Evolutionary conservation across 352 stramenopile genomes (phyloP), one percentile per base, ranked within the genome.

Genomic region (Phytophthora boehmeriae): DNA sequence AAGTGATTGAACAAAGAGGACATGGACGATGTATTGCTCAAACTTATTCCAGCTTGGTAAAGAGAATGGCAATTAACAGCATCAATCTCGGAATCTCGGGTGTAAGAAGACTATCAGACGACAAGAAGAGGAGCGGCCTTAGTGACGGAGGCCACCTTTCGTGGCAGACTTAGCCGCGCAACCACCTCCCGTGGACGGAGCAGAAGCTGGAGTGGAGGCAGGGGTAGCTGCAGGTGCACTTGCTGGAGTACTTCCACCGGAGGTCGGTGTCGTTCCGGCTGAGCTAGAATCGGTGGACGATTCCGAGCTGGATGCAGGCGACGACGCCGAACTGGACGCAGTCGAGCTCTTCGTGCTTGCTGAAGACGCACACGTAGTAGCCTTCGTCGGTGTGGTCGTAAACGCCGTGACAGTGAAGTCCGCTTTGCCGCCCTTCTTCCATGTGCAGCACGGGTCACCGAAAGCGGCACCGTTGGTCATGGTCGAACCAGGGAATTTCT

Each of bases 361-460:
- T 3, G 46, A 17, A 1, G 66, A 53, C 6, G 66, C 55, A 32
- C 56, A 72, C 36, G 57, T 68, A 1, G 52, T 71, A 20, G 46
- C 55, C 36, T 63, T 67, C 20, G 45, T 59, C 45, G 54, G 52
- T 0, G 48, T 44, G 23, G 46, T 66, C 13, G 62, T 71, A 20
- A 72, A 68, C 19, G 58, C 19, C 8, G 66, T 43, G 14, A 79
- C 68, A 1, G 51, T 65, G 42, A 76, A 76, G 38, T 80, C 68
- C 8, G 71, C 50, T 1, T 54, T 71, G 11, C 54, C 71, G 25
- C 61, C 59, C 36, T 63, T 66, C 10, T 65, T 70, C 74, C 74
- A 83, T 28, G 59, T 78, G 68, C 74, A 83, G 47, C 74, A 83
- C 38, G 71, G 71, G 55, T 83, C 74, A 19, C 75, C 73, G 50